phyloP scores from a whole-genome alignment of 106 monocot genomes.

The Chionographis japonica region DNA sequence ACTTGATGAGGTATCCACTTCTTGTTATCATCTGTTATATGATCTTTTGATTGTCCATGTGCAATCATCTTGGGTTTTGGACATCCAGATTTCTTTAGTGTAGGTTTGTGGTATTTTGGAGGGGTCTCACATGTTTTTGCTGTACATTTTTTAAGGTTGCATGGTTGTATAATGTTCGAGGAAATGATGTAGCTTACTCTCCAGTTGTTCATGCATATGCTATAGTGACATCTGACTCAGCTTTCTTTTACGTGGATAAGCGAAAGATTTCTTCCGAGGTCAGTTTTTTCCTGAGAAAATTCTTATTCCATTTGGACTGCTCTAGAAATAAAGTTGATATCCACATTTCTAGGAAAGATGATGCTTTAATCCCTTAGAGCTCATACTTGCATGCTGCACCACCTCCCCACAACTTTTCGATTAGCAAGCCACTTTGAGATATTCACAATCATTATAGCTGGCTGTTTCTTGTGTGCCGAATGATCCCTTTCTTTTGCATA shows the following conservation, averaged over 20 bases:
- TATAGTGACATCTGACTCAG: constrained; percentile 61
- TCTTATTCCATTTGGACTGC: background rate
- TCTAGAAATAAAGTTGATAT: background rate
- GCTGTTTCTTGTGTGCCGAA: too few species aligned
- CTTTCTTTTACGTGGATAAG: constrained; percentile 93
- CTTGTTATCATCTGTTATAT: background rate
- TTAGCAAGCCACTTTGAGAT: too few species aligned
- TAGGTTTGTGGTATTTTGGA: background rate
- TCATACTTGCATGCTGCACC: too few species aligned
- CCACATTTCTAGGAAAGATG: background rate
- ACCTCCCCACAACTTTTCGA: too few species aligned
- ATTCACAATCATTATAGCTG: too few species aligned
- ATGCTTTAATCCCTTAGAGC: too few species aligned
- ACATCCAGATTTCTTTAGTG: background rate
- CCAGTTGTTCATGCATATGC: constrained; percentile 96
- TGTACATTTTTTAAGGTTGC: constrained; percentile 54
- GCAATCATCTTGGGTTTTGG: background rate
- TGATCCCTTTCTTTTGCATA: too few species aligned
- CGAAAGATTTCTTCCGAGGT: constrained; percentile 91
- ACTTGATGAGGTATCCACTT: constrained; percentile 81
- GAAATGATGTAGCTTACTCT: constrained; percentile 80
- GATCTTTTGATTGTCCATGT: background rate
- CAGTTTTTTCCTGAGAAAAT: constrained; percentile 8
- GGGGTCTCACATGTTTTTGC: background rate
- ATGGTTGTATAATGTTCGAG: constrained; percentile 93